Conservation (phyloP, 208 protist species). For the Leishmania amazonensis region DNA sequence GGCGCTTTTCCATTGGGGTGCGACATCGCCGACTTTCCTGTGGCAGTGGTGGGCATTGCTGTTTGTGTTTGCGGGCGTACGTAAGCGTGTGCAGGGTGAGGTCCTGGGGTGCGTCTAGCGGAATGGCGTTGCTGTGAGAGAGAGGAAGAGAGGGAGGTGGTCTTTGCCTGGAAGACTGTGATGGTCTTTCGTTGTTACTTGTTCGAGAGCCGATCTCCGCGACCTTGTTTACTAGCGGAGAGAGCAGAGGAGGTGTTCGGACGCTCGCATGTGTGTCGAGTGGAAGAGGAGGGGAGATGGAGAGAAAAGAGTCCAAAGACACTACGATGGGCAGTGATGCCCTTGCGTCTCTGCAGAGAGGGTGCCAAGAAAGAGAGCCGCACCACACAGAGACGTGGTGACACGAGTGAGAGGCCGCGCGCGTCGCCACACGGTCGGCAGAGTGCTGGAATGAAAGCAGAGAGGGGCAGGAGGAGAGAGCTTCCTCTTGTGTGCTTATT, state of each 20-base stretch:
- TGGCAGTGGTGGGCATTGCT: neutral
- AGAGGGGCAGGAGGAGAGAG: neutral
- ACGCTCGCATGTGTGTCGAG: neutral
- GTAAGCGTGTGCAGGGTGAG: neutral
- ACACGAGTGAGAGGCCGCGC: neutral
- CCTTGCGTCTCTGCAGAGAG: neutral
- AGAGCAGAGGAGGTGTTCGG: neutral
- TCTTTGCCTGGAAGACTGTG: neutral
- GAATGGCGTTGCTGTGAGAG: neutral
- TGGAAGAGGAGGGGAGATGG: neutral
- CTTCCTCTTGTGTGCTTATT: neutral
- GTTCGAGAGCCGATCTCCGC: neutral
- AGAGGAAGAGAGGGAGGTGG: neutral
- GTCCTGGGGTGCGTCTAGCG: neutral
- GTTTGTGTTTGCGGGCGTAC: neutral
- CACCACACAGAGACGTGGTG: neutral
- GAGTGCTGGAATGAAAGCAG: neutral
- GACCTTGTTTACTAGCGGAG: neutral
- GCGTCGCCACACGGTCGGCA: neutral
- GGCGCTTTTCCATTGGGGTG: neutral
- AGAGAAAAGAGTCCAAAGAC: neutral
- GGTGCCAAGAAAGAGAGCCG: neutral
- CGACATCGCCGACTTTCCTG: neutral
- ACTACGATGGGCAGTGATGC: neutral
- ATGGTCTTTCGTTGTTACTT: neutral